Percentiles rank a stretch among this genome's conserved stretches.
Conservation (phyloP, 2,329 filamentous ascomycete genomes). For the Grosmannia huntii region DNA sequence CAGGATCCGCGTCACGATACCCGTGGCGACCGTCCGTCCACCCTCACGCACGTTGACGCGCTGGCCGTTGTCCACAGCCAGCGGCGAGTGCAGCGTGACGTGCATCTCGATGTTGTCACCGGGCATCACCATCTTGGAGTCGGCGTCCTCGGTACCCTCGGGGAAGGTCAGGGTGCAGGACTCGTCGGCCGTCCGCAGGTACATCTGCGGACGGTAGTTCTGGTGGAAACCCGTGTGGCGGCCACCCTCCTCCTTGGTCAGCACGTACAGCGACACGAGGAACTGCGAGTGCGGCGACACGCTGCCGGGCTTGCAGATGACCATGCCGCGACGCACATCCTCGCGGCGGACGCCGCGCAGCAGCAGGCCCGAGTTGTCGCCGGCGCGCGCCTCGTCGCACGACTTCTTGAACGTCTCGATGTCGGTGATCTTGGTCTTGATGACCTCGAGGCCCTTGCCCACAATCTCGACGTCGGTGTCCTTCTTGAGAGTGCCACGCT, state of each 20-base stretch:
- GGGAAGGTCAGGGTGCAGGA: constrained; percentile 72
- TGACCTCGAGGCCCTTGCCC: constrained; percentile 65
- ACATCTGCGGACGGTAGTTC: constrained; percentile 97
- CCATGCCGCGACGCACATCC: constrained; percentile 90
- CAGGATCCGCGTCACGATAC: constrained; percentile 63
- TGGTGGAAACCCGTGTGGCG: constrained; percentile 89
- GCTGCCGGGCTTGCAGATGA: constrained; percentile 69
- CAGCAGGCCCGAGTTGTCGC: constrained; percentile 95
- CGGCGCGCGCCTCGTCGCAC: constrained; percentile 88
- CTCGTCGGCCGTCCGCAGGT: constrained; percentile 83
- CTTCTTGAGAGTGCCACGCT: constrained; percentile 88
- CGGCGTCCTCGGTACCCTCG: constrained; percentile 61
- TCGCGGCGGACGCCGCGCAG: constrained; percentile 94
- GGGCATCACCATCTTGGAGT: constrained; percentile 81
- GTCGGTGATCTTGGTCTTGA: constrained; percentile 99
- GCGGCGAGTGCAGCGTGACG: constrained; percentile 69
- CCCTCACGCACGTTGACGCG: constrained; percentile 98
- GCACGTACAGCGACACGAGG: constrained; percentile 89
- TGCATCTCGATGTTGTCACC: constrained; percentile 99
- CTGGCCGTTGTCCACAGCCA: constrained; percentile 82
- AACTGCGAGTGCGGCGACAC: constrained; percentile 86
- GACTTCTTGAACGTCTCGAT: constrained; percentile 99
- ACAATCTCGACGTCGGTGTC: constrained; percentile 91
- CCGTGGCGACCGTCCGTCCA: constrained; percentile 77
- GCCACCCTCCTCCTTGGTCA: constrained; percentile 96